Percentiles rank a stretch among this genome's conserved stretches.
Evolutionary conservation across 192 early-diverging fungal genomes (phyloP).

Genomic region (Oehlia diaphana): DNA sequence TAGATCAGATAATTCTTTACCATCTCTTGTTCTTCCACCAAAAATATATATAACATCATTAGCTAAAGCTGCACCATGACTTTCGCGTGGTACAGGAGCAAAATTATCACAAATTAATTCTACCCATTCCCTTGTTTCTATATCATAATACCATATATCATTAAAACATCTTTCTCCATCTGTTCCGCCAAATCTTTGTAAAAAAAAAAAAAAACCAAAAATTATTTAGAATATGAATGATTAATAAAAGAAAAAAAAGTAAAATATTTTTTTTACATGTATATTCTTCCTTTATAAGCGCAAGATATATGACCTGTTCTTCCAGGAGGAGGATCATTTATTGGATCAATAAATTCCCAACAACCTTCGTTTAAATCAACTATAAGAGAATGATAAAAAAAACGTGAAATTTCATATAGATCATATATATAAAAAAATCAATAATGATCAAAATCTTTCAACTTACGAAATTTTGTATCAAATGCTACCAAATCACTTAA

Average conservation of each 20-base stretch:
- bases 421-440: not conserved
- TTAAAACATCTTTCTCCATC: conserved; percentile 51
- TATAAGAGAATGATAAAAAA: not conserved
- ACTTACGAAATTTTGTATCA: conserved; percentile 13
- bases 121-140: conserved; percentile 41
- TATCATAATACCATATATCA: conserved; percentile 58
- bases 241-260: not conserved
- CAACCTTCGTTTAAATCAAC: not conserved
- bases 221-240: not conserved
- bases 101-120: conserved; percentile 42
- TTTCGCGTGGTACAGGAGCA: conserved; percentile 47
- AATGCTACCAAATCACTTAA: conserved; percentile 35
- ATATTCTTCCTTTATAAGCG: conserved; percentile 28
- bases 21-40: conserved; percentile 50
- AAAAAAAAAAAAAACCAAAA: not conserved
- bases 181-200: conserved; percentile 53
- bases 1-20: conserved; percentile 47
- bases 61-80: conserved; percentile 37
- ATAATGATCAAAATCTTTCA: not conserved
- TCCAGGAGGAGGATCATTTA: conserved; percentile 18
- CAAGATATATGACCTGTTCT: conserved; percentile 26
- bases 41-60: conserved; percentile 58
- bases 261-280: conserved; percentile 20
- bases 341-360: conserved; percentile 29
- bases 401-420: too few relatives aligned